phyloP scores from a whole-genome alignment of 2,329 filamentous ascomycete genomes.

The Aspergillus sp. region DNA sequence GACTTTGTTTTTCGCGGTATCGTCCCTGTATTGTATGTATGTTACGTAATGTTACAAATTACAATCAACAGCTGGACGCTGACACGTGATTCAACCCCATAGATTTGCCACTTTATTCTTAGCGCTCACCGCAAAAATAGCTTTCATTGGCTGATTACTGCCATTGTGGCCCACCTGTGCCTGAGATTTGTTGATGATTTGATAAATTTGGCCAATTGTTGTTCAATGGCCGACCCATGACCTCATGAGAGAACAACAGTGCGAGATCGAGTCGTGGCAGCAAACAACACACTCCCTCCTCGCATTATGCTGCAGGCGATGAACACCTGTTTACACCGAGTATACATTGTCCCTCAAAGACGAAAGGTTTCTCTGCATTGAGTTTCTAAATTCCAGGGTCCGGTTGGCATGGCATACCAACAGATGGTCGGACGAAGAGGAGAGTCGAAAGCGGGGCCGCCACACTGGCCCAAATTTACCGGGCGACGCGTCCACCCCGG shows the following conservation, averaged over 20 bases:
- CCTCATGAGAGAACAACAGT: neutral
- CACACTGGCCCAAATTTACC: neutral
- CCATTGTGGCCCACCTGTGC: slow-evolving; percentile 12
- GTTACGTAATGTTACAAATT: neutral
- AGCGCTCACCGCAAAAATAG: neutral
- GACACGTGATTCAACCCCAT: slow-evolving; percentile 11
- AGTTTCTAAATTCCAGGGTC: neutral
- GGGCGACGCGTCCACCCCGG: slow-evolving; percentile 1
- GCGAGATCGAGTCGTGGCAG: neutral
- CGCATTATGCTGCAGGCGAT: neutral
- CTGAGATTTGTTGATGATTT: slow-evolving; percentile 12
- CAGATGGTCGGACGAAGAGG: neutral
- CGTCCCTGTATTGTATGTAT: slow-evolving; percentile 11
- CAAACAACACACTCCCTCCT: neutral
- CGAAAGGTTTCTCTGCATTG: neutral
- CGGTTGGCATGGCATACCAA: neutral
- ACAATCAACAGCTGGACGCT: neutral
- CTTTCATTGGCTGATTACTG: slow-evolving; percentile 2
- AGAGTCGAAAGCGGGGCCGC: neutral
- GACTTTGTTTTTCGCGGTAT: slow-evolving; percentile 1
- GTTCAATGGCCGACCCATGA: neutral
- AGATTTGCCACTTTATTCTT: slow-evolving; percentile 20
- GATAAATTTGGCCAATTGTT: neutral
- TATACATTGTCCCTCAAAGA: no score
- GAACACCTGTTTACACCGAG: neutral